Conservation (phyloP, 176 grass and related monocot genomes). For the Chloris gayana region DNA sequence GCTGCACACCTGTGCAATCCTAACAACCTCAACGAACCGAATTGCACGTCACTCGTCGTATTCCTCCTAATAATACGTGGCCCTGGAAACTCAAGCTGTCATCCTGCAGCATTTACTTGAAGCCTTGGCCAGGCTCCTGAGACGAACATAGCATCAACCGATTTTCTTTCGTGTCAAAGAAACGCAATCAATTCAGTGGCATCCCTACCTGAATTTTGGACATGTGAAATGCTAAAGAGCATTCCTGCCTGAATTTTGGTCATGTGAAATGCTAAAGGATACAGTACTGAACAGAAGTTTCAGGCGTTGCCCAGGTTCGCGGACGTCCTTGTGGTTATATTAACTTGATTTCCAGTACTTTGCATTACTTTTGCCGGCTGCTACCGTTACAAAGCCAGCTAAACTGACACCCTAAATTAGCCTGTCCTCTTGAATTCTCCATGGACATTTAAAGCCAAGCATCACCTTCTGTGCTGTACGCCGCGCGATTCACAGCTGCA, state of each 20-base stretch:
- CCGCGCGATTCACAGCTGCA: background rate
- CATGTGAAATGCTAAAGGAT: background rate
- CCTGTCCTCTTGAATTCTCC: slow-evolving; percentile 20
- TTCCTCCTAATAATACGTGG: background rate
- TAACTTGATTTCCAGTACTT: slow-evolving; percentile 22
- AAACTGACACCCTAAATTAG: slow-evolving; percentile 14
- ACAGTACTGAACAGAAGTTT: background rate
- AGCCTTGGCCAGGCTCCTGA: background rate
- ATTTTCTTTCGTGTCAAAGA: background rate
- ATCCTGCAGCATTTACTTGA: slow-evolving; percentile 9
- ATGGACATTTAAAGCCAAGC: background rate
- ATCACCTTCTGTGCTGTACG: background rate
- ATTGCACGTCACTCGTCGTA: background rate
- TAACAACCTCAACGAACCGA: slow-evolving; percentile 27
- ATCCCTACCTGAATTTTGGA: background rate
- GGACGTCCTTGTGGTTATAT: slow-evolving; percentile 18
- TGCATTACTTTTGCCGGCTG: slow-evolving; percentile 31
- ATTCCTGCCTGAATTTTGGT: background rate
- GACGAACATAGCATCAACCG: background rate
- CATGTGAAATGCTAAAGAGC: background rate
- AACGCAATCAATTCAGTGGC: background rate
- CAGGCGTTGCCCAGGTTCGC: background rate
- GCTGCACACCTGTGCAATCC: background rate
- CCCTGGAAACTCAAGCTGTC: background rate
- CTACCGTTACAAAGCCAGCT: slow-evolving; percentile 34